Percentiles rank a stretch among this genome's conserved stretches.
phyloP scores from a whole-genome alignment of 495 filamentous ascomycete species.

The Viridothelium virens region DNA sequence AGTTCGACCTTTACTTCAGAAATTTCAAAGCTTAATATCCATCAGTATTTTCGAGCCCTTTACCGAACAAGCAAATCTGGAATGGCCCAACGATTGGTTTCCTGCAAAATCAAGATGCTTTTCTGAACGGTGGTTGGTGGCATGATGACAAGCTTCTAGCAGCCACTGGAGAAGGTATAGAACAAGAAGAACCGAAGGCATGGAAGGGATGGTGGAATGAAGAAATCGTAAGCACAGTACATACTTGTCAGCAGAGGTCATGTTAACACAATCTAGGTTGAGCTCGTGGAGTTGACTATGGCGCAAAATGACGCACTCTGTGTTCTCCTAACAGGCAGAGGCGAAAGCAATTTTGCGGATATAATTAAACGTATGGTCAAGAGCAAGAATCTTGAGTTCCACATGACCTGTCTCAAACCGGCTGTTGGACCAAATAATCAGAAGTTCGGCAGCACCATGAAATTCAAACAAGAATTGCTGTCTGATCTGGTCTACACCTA shows the following conservation, averaged over 20 bases:
- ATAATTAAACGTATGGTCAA: constrained; percentile 76
- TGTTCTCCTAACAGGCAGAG: constrained; percentile 83
- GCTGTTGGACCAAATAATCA: constrained; percentile 68
- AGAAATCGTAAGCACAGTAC: constrained; percentile 50
- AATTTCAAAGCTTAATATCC: background rate
- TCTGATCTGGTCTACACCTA: constrained; percentile 77
- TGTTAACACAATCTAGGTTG: constrained; percentile 42
- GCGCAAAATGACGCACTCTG: constrained; percentile 79
- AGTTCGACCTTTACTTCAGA: background rate
- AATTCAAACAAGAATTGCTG: constrained; percentile 81
- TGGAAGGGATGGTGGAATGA: constrained; percentile 99
- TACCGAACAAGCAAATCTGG: constrained; percentile 88
- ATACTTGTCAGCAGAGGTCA: background rate
- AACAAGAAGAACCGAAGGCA: constrained; percentile 69
- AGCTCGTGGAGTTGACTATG: constrained; percentile 73
- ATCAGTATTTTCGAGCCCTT: constrained; percentile 78
- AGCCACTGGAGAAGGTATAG: constrained; percentile 76
- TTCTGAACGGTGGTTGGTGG: constrained; percentile 93
- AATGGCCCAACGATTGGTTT: constrained; percentile 63
- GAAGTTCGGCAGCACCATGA: constrained; percentile 67
- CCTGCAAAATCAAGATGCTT: constrained; percentile 64
- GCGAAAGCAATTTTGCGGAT: constrained; percentile 64
- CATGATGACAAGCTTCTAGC: constrained; percentile 81
- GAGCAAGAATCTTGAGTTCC: constrained; percentile 74
- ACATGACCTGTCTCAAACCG: constrained; percentile 85